Base-by-base conservation (phyloP, 2,329 filamentous ascomycete genomes). In the Ceratocystis destructans region DNA sequence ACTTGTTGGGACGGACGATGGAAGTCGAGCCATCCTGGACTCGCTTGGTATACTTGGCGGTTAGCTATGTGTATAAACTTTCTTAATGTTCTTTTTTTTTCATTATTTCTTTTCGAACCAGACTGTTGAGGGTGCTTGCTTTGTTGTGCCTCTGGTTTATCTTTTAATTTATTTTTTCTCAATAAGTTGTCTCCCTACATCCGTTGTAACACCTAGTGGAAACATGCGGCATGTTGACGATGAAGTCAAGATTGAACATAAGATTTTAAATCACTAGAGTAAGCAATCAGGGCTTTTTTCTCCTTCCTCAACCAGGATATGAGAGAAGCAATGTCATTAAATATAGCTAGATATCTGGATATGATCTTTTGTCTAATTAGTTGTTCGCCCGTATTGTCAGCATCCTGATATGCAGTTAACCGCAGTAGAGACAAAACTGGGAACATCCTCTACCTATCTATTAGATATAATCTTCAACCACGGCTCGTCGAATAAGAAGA, bases 61-160 rank as follows among this genome's bases (percentile, higher is more conserved):
- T 48, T 61, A 61, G 53, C 55, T 64, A 64, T 67, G 63, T 68
- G 63, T 68, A 68, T 68, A 68, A 68, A 65, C 55, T 67, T 64
- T 61, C 41, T 66, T 25, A 63, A 7, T 66, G 41, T 53, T 50
- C 3, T 61, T 25, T 53, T 28, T 53, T n/a, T 61, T 61, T 53
- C 61, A 45, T 67, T 53, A 44, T 45, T 53, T 59, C 31, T 8
- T 44, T 61, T 61, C n/a, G 17, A 8, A 37, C 28, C 41, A 48
- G 5, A 37, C 25, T 20, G 28, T 31, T 41, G 0, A 20, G 15
- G 28, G 17, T 59, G 55, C 33, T 59, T 59, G 15, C 25, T 17
- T 25, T 25, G 28, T 53, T 37, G 57, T 10, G 5, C 17, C 33
- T 46, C 44, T 62, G 1, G 25, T 31, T 53, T 55, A n/a, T 25